Base-by-base conservation (phyloP, 164 flowering plant species). In the Dillenia turbinata region DNA sequence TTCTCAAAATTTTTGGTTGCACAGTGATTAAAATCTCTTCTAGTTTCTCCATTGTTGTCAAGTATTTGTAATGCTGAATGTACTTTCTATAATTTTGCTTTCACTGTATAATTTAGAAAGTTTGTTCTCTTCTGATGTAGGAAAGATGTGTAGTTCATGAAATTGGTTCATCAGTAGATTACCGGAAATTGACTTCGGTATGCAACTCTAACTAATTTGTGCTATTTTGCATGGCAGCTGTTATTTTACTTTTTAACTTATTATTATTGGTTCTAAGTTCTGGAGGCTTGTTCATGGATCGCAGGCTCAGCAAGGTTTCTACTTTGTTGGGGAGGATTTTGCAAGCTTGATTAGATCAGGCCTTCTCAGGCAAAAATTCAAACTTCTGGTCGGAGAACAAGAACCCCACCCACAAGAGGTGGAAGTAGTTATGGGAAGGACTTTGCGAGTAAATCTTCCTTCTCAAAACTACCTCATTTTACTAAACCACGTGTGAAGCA, bases 401-500 rank as follows among this genome's bases (percentile, higher is more conserved):
- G 44, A 45, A 16, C 80, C 92, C 54, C 51, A 65, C 60, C 87
- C 85, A 47, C 92, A 85, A 68, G 98, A 84, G 72, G 97, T 90
- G 73, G 97, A 94, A 78, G 95, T 94, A 48, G 89, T 94, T 17
- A 94, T 94, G 98, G 98, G 98, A 61, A 83, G 98, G 63, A 87
- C 69, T 72, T 70, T 93, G 69, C 78, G 76, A 85, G 98, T 93
- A 68, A 47, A 61, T 68, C 48, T 63, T 44, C 17, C 22, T 52
- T 56, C 45, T 52, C 43, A 33, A n/a, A 54, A 51, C 12, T 8
- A 53, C 46, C 52, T 13, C 33, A 9, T 17, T 56, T 24, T 24
- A 14, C 22, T 52, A 16, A 44, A 10, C 17, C 52, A 14, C 6
- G 14, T 15, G 48, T 10, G 43, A 48, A 47, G 40, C 7, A 5